Base-by-base conservation (phyloP, 768 basidiomycete species). In the Neoboletus subvelutipes region DNA sequence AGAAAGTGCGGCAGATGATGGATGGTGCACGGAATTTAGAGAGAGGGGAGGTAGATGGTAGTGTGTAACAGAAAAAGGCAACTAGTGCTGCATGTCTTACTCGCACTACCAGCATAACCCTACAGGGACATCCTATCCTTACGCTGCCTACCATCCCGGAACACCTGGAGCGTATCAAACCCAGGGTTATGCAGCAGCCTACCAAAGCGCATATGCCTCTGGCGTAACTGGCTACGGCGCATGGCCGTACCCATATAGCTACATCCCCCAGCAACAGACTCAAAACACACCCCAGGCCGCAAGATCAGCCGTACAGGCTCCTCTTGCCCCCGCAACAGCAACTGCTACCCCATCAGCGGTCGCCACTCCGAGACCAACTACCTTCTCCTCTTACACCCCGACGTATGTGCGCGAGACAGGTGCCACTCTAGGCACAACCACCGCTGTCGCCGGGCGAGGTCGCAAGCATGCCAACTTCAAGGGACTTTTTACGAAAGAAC, bases 401-500 rank as follows among this genome's bases (percentile, higher is more conserved):
- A 74, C 78, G 2, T 75, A 79, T 50, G 63, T 67, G 33, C 73
- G 84, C 45, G 88, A 89, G 55, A 78, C 71, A 33, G 74, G 69
- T 11, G 73, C 76, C 26, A 36, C 53, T 20, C 56, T 62, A 18
- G 71, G 77, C 43, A 65, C 77, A 13, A 72, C 76, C 37, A 75
- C 73, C 26, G 75, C 77, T 41, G 69, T 71, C 1, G 66, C 76
- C 39, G 77, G 77, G 37, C 77, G 87, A 29, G 79, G 80, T 50
- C 78, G 83, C 64, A 87, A 84, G 68, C 83, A 85, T 65, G 80
- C 87, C 29, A 88, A 82, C 66, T 75, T 87, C 64, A 87, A 83
- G 62, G 91, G 90, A 3, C 69, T 89, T 53, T 93, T 93, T 64
- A 79, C 83, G 2, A 92, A 90, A 82, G 90, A 93, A 74, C 72